Evolutionary conservation across 768 basidiomycete genomes (phyloP), one percentile per base, ranked within the genome.

Genomic region (Russula virescens): DNA sequence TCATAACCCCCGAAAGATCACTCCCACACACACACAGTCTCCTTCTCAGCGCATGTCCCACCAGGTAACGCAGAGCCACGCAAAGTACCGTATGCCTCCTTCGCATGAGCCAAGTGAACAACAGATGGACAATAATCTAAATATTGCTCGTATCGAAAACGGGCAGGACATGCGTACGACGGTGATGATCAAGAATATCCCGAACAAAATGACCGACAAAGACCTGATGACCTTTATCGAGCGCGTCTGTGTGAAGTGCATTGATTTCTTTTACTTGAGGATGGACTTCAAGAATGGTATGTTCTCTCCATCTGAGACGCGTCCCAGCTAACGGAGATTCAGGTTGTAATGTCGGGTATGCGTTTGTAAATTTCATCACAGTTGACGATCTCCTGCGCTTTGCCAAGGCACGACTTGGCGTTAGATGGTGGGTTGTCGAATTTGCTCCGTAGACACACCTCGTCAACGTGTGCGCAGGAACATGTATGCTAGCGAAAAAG

Each of bases 141-240:
- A 90, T 72, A 73, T 93, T 14, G 78, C 76, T 47, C 79, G 79
- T 61, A 94, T 95, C 68, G 89, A 88, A 72, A 81, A 80, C 34
- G 93, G 93, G 5, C 73, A 79, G 62, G 91, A 93, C 68, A 91
- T 86, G 40, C 80, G 91, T 35, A 91, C 90, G 38, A 92, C 91
- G 31, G 85, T 92, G 52, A 92, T 91, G 89, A 84, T 91, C 65
- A 92, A 94, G 75, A 95, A 95, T 69, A 90, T 95, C 49, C 93
- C 93, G 3, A 95, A 94, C 75, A 93, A 94, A 73, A 90, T 91
- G 88, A 87, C 79, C 64, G 88, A 91, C 73, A 80, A 77, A 69
- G 88, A 91, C 66, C 71, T 91, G 68, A 77, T 85, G 62, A 73
- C 74, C 43, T 92, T 83, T 69, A 90, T 90, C 64, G 80, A 75